Conservation (phyloP, 176 grass and related monocot genomes). For the Musa schizocarpa region DNA sequence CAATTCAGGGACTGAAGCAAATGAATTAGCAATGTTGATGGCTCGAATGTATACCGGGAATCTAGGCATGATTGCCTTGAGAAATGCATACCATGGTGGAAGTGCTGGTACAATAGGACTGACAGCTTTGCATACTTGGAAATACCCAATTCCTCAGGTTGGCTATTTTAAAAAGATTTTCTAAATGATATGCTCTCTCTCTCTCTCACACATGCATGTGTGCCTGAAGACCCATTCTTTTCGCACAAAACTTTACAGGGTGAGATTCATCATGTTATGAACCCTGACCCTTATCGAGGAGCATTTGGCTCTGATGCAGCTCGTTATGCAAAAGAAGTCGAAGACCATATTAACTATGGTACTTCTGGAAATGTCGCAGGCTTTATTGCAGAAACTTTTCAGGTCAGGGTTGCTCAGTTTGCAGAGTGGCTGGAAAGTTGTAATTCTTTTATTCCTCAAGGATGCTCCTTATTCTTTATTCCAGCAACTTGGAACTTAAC, state of each 20-base stretch:
- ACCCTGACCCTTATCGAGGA: constrained; percentile 82
- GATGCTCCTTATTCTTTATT: background rate
- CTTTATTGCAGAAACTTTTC: constrained; percentile 98
- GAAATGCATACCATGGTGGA: constrained; percentile 89
- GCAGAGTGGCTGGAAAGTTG: background rate
- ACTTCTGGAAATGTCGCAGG: constrained; percentile 83
- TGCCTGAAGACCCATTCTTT: background rate
- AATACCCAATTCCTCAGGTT: constrained; percentile 93
- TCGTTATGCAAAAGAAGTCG: constrained; percentile 72
- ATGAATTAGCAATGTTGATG: constrained; percentile 96
- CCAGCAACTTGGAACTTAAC: background rate
- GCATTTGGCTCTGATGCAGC: constrained; percentile 61
- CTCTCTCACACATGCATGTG: background rate
- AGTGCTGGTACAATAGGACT: constrained; percentile 81
- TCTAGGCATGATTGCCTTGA: constrained; percentile 86
- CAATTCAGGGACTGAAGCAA: constrained; percentile 96
- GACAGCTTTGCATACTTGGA: constrained; percentile 90
- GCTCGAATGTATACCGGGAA: constrained; percentile 80
- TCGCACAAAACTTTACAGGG: constrained; percentile 38
- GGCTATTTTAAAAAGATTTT: constrained; percentile 5
- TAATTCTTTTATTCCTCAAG: background rate
- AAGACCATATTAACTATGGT: constrained; percentile 81
- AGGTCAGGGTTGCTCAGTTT: constrained; percentile 33
- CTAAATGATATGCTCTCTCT: background rate
- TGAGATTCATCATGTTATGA: constrained; percentile 97